A percentile compares a stretch with the other conserved stretches of the same genome.
Conservation (phyloP, 1,284 basidiomycete species). For the Phellinidium pouzarii region DNA sequence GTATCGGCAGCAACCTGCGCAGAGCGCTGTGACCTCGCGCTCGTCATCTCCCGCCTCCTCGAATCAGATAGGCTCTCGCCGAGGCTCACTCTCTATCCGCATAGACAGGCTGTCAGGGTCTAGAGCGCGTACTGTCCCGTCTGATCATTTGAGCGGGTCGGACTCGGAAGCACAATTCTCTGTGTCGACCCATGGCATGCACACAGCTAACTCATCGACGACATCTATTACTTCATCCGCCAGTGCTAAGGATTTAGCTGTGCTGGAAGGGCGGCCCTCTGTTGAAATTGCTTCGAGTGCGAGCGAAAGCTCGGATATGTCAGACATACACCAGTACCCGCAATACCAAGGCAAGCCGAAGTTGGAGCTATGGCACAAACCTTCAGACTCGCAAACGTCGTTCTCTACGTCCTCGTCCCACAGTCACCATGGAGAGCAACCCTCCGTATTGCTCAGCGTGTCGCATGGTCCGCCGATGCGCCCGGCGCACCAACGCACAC, state of each 20-base stretch:
- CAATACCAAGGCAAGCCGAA: slow-evolving; percentile 10
- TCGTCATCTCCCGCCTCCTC: slow-evolving; percentile 3
- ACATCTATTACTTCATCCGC: slow-evolving; percentile 17
- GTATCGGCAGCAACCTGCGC: neutral
- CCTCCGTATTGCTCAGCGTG: neutral
- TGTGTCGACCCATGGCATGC: slow-evolving; percentile 9
- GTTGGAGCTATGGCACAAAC: slow-evolving; percentile 10
- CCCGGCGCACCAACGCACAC: slow-evolving; percentile 16
- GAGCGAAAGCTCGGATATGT: slow-evolving; percentile 6
- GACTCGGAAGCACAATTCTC: slow-evolving; percentile 15
- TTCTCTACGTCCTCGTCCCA: slow-evolving; percentile 14
- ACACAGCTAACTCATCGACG: slow-evolving; percentile 14
- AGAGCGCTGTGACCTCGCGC: neutral
- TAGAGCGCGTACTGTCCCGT: neutral
- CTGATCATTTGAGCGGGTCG: slow-evolving; percentile 15
- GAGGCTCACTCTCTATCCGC: slow-evolving; percentile 14
- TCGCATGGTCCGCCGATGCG: slow-evolving; percentile 7
- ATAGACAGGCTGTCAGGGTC: slow-evolving; percentile 12
- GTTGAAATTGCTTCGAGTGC: slow-evolving; percentile 12
- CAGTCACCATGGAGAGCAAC: neutral
- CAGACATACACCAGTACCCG: neutral
- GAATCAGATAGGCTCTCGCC: slow-evolving; percentile 2
- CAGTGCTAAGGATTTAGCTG: slow-evolving; percentile 1
- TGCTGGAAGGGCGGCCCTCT: slow-evolving; percentile 1
- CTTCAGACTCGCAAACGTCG: slow-evolving; percentile 12